phyloP scores from a whole-genome alignment of 352 stramenopile genomes.

The Phytophthora europaea region DNA sequence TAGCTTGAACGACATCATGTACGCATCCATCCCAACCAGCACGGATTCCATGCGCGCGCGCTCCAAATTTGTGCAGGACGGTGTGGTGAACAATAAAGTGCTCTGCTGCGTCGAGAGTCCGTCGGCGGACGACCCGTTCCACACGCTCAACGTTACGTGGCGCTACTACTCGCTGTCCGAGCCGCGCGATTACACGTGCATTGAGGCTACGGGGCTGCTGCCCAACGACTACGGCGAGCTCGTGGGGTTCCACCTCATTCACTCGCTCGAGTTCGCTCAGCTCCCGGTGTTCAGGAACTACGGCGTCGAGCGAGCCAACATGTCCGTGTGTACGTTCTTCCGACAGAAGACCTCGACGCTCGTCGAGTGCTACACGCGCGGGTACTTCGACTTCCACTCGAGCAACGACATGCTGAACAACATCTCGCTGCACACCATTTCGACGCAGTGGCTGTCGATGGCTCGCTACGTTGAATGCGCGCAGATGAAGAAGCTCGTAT shows the following conservation, averaged over 20 bases:
- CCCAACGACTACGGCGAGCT: constrained; percentile 46
- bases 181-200: constrained; percentile 65
- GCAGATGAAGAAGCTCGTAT: constrained; percentile 62
- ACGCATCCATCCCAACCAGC: constrained; percentile 47
- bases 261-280: constrained; percentile 64
- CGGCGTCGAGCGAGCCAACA: constrained; percentile 57
- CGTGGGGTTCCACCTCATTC: constrained; percentile 67
- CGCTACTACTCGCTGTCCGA: constrained; percentile 48
- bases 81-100: constrained; percentile 47
- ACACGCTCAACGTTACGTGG: constrained; percentile 65
- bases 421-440: constrained; percentile 53
- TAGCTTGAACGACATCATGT: constrained; percentile 67
- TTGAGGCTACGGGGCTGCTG: constrained; percentile 61
- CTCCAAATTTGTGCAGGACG: constrained; percentile 60
- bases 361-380: constrained; percentile 52
- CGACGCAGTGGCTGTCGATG: constrained; percentile 51
- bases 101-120: constrained; percentile 42
- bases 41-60: constrained; percentile 51
- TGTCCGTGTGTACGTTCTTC: constrained; percentile 57
- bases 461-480: constrained; percentile 49
- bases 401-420: constrained; percentile 57
- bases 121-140: constrained; percentile 55
- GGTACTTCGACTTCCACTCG: constrained; percentile 61
- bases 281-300: constrained; percentile 44
- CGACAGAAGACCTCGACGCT: constrained; percentile 45